Conservation (phyloP, 2,329 filamentous ascomycete genomes). For the Boeremia exigua region DNA sequence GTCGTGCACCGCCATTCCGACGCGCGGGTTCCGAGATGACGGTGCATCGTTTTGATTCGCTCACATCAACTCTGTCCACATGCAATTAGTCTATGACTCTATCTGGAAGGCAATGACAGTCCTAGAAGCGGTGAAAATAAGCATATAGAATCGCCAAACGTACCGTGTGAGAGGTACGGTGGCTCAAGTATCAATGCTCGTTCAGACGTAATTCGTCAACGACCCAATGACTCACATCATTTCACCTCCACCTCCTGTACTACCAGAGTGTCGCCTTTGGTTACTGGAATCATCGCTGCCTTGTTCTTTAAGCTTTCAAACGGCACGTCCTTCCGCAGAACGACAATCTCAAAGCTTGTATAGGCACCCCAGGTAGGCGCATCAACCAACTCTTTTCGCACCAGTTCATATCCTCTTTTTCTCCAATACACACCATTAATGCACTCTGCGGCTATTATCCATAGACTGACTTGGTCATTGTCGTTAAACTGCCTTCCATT, state of each 20-base stretch:
- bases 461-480: conserved; percentile 19
- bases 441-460: conserved; percentile 34
- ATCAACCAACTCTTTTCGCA: conserved; percentile 17
- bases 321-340: conserved; percentile 24
- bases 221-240: background rate
- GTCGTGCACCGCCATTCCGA: background rate
- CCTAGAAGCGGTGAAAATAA: background rate
- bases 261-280: background rate
- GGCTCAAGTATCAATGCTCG: too few relatives aligned
- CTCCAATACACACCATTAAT: conserved; percentile 38
- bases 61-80: background rate
- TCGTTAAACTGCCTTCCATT: background rate
- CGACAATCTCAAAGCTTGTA: conserved; percentile 33
- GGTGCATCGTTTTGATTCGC: background rate
- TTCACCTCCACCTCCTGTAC: background rate
- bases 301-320: background rate
- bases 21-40: background rate
- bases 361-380: conserved; percentile 28
- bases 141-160: too few relatives aligned
- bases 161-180: too few relatives aligned
- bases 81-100: background rate
- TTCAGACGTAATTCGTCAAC: background rate
- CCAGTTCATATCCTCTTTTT: conserved; percentile 28
- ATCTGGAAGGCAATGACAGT: background rate
- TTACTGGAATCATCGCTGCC: background rate